These are phyloP conservation scores for Diplogelasinospora grovesii DNA, from an alignment of 495 filamentous ascomycete species.

Conservation along the genomic window DNA sequence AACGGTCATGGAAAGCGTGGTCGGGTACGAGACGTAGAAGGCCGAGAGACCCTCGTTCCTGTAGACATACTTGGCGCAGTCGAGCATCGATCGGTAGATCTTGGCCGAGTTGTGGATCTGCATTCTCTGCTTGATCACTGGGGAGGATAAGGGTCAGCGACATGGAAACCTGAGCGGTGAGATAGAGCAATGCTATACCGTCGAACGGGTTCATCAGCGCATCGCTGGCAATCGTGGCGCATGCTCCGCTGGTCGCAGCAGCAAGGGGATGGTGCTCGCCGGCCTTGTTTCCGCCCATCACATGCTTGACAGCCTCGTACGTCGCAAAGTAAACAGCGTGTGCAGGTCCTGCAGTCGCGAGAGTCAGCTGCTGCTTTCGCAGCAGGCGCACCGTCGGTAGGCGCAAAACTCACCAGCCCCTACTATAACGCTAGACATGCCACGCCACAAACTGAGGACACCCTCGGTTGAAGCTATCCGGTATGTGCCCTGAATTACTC, in stretches of 20 bases:
- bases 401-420: conserved; percentile 70
- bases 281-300: conserved; percentile 85
- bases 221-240: conserved; percentile 93
- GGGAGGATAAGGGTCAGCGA: conserved; percentile 14
- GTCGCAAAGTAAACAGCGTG: conserved; percentile 98
- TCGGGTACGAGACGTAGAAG: conserved; percentile 98
- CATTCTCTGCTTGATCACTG: conserved; percentile 99
- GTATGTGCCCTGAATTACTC: conserved; percentile 84
- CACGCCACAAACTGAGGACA: conserved; percentile 86
- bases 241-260: conserved; percentile 84
- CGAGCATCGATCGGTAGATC: conserved; percentile 69
- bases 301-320: conserved; percentile 93
- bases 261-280: conserved; percentile 90
- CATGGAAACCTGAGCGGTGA: neutral
- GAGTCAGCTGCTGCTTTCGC: conserved; percentile 14
- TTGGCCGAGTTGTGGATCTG: conserved; percentile 89
- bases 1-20: conserved; percentile 96
- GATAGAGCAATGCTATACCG: conserved; percentile 49
- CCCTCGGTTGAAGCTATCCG: conserved; percentile 89
- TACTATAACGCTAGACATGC: conserved; percentile 90
- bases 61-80: conserved; percentile 85
- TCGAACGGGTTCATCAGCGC: conserved; percentile 99
- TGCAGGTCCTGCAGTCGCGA: conserved; percentile 64
- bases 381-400: neutral
- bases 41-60: conserved; percentile 78